Evolutionary conservation across 768 basidiomycete genomes (phyloP).

Genomic region (Leccinum obscurum): DNA sequence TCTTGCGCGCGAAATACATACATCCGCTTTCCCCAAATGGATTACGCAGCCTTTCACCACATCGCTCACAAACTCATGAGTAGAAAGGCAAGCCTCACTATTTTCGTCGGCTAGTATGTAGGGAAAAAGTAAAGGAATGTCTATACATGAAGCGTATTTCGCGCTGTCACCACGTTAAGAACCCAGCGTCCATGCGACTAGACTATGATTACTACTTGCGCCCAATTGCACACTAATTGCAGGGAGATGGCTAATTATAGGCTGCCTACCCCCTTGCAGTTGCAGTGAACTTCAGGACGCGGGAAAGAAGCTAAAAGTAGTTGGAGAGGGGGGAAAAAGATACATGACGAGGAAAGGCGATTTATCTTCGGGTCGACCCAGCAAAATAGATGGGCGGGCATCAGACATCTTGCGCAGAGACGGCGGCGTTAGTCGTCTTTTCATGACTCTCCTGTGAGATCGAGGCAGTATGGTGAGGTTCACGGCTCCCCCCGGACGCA

Average conservation of each 20-base stretch:
- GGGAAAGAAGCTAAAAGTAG: background rate
- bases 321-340: background rate
- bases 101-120: background rate
- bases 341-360: background rate
- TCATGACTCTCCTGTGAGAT: slow-evolving; percentile 31
- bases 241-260: background rate
- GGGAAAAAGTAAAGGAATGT: background rate
- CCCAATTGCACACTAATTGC: background rate
- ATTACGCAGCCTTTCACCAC: background rate
- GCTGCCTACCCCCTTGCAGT: background rate
- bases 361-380: background rate
- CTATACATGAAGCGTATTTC: background rate
- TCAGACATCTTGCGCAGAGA: background rate
- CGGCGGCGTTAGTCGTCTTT: slow-evolving; percentile 16
- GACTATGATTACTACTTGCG: background rate
- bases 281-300: background rate
- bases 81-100: background rate
- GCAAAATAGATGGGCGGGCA: background rate
- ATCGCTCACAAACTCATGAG: background rate
- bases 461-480: slow-evolving; percentile 33
- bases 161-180: background rate
- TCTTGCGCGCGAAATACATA: no score
- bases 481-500: slow-evolving; percentile 34
- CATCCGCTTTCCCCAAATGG: no score
- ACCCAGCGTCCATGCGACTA: background rate